Conservation (phyloP, 2,329 filamentous ascomycete genomes). For the Alternaria triticimaculans region DNA sequence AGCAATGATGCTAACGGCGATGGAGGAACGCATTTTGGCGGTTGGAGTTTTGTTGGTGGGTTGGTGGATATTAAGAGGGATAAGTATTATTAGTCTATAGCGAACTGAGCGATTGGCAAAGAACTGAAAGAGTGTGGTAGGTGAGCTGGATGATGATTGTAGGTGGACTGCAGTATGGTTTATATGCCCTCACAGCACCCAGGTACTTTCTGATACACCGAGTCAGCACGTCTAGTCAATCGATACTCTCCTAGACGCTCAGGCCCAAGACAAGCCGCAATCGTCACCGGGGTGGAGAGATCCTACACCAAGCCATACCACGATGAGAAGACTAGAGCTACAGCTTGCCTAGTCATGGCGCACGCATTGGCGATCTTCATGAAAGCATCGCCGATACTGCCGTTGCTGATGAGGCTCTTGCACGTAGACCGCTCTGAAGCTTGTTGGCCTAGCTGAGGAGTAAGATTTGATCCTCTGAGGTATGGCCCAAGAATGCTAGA, state of each 20-base stretch:
- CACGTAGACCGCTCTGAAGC: background rate
- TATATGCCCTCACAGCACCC: conserved; percentile 1
- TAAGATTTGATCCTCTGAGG: conserved; percentile 1
- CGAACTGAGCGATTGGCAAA: background rate
- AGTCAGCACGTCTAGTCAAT: conserved; percentile 4
- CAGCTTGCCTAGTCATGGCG: background rate
- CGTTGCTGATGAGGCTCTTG: background rate
- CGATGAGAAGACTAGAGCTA: background rate
- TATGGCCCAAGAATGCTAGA: background rate
- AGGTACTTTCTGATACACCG: background rate
- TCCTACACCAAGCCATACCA: background rate
- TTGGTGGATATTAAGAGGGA: background rate
- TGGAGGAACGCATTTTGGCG: conserved; percentile 19
- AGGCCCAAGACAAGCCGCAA: background rate
- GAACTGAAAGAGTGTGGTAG: conserved; percentile 4
- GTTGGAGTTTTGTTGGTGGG: background rate
- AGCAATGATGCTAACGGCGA: conserved; percentile 20
- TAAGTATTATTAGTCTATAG: background rate
- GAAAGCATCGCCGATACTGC: background rate
- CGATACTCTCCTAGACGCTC: background rate
- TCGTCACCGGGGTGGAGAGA: background rate
- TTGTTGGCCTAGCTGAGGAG: background rate
- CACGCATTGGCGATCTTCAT: conserved; percentile 6
- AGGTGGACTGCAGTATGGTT: background rate
- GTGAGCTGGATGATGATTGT: conserved; percentile 5